Percentiles rank a stretch among this genome's conserved stretches.
Conservation (phyloP, 164 flowering plant species). For the Piper longum region DNA sequence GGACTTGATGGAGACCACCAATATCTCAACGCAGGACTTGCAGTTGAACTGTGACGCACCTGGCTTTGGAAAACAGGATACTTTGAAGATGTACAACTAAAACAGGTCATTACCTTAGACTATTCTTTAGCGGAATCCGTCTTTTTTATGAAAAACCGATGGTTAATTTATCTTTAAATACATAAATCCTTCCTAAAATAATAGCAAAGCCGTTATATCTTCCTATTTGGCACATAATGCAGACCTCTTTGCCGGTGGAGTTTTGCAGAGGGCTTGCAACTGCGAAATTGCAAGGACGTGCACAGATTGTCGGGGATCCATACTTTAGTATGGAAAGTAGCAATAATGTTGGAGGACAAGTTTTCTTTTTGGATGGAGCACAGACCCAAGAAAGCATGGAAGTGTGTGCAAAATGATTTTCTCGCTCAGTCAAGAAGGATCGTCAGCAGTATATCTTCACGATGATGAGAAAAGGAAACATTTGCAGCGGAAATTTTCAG, state of each 20-base stretch:
- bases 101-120: slow-evolving; percentile 30
- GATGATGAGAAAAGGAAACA: slow-evolving; percentile 18
- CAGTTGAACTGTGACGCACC: slow-evolving; percentile 54
- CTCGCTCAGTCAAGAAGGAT: slow-evolving; percentile 41
- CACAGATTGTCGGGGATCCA: slow-evolving; percentile 66
- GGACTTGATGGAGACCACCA: slow-evolving; percentile 94
- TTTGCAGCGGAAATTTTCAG: slow-evolving; percentile 8
- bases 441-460: slow-evolving; percentile 12
- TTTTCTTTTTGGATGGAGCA: slow-evolving; percentile 92
- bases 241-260: slow-evolving; percentile 68
- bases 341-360: slow-evolving; percentile 31
- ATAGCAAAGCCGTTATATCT: neutral
- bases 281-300: slow-evolving; percentile 81
- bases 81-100: slow-evolving; percentile 25
- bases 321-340: slow-evolving; percentile 19
- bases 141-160: too few species aligned
- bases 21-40: slow-evolving; percentile 81
- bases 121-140: too few species aligned
- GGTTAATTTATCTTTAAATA: neutral
- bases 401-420: slow-evolving; percentile 83
- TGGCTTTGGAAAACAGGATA: slow-evolving; percentile 81
- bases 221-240: slow-evolving; percentile 10
- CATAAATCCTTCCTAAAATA: neutral
- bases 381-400: slow-evolving; percentile 99
- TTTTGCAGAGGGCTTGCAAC: slow-evolving; percentile 64